Conservation (phyloP, 2,329 filamentous ascomycete genomes). For the Calonectria fujianensis region DNA sequence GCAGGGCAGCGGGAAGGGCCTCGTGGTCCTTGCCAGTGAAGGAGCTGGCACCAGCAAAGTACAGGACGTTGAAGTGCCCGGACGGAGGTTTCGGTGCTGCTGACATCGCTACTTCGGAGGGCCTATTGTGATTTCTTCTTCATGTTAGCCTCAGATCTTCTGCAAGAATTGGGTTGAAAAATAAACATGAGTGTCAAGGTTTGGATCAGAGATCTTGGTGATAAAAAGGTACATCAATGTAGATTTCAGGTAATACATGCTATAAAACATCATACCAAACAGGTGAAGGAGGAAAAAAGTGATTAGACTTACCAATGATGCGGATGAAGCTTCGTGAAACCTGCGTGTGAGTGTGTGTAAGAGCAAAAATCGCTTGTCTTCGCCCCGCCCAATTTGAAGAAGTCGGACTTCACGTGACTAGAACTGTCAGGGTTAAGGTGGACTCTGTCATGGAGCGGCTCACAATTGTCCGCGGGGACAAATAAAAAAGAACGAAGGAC, state of each 20-base stretch:
- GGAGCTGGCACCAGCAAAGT: slow-evolving; percentile 85
- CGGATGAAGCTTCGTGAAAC: slow-evolving; percentile 36
- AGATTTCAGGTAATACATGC: slow-evolving; percentile 77
- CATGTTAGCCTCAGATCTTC: slow-evolving; percentile 47
- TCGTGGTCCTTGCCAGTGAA: slow-evolving; percentile 83
- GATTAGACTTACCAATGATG: slow-evolving; percentile 59
- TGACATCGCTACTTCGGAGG: slow-evolving; percentile 55
- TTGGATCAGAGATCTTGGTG: slow-evolving; percentile 83
- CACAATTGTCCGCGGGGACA: slow-evolving; percentile 38
- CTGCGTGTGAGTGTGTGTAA: slow-evolving; percentile 35
- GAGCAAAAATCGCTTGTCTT: slow-evolving; percentile 23
- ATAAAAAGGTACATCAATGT: slow-evolving; percentile 76
- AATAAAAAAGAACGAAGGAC: not conserved
- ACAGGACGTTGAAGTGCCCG: slow-evolving; percentile 86
- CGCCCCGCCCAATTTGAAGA: slow-evolving; percentile 46
- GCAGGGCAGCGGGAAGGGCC: slow-evolving; percentile 78
- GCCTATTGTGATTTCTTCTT: slow-evolving; percentile 39
- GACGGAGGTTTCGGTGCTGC: slow-evolving; percentile 68
- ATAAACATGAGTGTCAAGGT: slow-evolving; percentile 40
- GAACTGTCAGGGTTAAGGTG: slow-evolving; percentile 4
- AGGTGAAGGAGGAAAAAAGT: slow-evolving; percentile 25
- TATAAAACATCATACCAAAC: slow-evolving; percentile 71
- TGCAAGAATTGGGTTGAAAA: slow-evolving; percentile 6
- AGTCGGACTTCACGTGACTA: slow-evolving; percentile 46
- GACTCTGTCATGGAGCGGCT: slow-evolving; percentile 34